These are phyloP conservation scores for Phytophthora kernoviae DNA, from an alignment of 352 stramenopile species.

Conservation along the genomic window DNA sequence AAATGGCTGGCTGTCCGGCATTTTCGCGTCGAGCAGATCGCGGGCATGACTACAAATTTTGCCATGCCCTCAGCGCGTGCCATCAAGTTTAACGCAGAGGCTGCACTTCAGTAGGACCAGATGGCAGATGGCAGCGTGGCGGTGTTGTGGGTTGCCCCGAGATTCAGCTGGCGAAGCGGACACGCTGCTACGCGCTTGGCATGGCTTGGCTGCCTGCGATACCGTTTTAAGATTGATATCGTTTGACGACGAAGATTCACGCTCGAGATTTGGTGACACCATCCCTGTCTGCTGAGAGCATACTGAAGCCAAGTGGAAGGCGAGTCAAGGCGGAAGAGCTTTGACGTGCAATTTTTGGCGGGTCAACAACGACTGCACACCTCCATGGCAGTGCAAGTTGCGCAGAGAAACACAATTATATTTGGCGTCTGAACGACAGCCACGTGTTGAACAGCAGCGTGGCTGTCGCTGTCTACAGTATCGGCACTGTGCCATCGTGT, in stretches of 20 bases:
- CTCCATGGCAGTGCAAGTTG: background rate
- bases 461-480: no score
- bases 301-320: background rate
- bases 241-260: background rate
- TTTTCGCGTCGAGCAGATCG: constrained; percentile 3
- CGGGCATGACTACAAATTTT: background rate
- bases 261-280: background rate
- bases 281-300: background rate
- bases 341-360: background rate
- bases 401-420: background rate
- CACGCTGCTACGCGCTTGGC: background rate
- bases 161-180: background rate
- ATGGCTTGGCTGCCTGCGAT: background rate
- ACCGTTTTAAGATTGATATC: background rate
- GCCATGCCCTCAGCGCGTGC: background rate
- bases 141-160: background rate
- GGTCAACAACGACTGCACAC: background rate
- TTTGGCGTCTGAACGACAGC: background rate
- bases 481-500: no score
- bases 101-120: background rate
- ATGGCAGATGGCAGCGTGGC: background rate
- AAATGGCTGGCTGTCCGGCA: background rate
- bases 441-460: no score
- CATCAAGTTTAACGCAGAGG: background rate
- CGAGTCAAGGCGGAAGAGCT: background rate